Evolutionary conservation across 1,284 basidiomycete genomes (phyloP).

Genomic region (Austroboletus novae-zelandiae): DNA sequence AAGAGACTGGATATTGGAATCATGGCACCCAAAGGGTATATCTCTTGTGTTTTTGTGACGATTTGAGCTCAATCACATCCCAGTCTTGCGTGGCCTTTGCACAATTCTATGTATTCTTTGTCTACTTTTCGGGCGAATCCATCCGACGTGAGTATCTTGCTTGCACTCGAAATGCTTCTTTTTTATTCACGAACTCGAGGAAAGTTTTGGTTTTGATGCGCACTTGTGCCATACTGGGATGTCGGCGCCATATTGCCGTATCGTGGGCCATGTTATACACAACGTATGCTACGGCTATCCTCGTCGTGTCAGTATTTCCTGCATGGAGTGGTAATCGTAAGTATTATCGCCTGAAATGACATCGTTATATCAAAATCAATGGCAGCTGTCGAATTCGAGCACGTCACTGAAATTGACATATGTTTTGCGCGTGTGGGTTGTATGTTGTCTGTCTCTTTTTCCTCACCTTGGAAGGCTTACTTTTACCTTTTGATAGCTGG

Average conservation of each 20-base stretch:
- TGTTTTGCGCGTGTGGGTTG: slow-evolving; percentile 4
- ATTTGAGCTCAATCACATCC: neutral
- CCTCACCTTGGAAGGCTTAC: neutral
- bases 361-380: neutral
- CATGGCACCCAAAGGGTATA: neutral
- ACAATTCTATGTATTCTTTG: slow-evolving; percentile 1
- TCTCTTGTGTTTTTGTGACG: neutral
- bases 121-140: slow-evolving; percentile 19
- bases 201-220: slow-evolving; percentile 26
- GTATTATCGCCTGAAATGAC: neutral
- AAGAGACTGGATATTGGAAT: neutral
- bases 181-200: neutral
- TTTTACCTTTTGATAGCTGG: slow-evolving; percentile 3
- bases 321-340: slow-evolving; percentile 3
- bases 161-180: neutral
- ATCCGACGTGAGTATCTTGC: slow-evolving; percentile 18
- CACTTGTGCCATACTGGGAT: slow-evolving; percentile 19
- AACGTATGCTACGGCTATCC: slow-evolving; percentile 1
- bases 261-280: slow-evolving; percentile 6
- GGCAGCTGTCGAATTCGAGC: slow-evolving; percentile 7
- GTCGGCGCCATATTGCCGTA: slow-evolving; percentile 1
- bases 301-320: neutral
- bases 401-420: slow-evolving; percentile 10
- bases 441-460: slow-evolving; percentile 8
- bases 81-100: slow-evolving; percentile 21